Evolutionary conservation across 148 eudicot genomes (phyloP).

Genomic region (Polygonum maritimum): DNA sequence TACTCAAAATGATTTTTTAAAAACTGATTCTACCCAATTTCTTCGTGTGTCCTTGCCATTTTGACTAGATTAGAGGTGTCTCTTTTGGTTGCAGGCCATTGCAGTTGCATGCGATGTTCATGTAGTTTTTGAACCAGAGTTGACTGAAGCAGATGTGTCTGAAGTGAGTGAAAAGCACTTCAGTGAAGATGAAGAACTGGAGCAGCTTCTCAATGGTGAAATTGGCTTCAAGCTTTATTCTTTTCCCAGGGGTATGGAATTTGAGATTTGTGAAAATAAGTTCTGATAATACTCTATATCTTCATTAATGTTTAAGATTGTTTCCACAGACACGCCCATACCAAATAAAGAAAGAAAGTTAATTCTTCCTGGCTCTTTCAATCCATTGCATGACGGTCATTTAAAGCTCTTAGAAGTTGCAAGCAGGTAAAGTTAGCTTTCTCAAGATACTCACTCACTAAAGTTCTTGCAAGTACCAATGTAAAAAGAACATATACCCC

Average conservation of each 20-base stretch:
- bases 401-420: conserved; percentile 89
- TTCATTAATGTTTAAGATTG: conserved; percentile 10
- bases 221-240: conserved; percentile 76
- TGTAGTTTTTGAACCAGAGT: conserved; percentile 24
- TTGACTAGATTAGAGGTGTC: background rate
- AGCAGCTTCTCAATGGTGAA: conserved; percentile 71
- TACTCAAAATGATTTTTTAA: background rate
- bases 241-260: conserved; percentile 49
- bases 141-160: conserved; percentile 47
- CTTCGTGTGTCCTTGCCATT: background rate
- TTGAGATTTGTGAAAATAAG: background rate
- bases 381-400: conserved; percentile 94
- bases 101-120: conserved; percentile 63
- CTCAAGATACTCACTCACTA: background rate
- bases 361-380: conserved; percentile 85
- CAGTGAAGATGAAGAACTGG: conserved; percentile 68
- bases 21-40: background rate
- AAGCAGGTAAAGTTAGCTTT: conserved; percentile 35
- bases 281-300: background rate
- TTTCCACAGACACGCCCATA: conserved; percentile 37
- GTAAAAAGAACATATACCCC: background rate
- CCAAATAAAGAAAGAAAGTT: conserved; percentile 57
- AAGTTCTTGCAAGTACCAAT: background rate
- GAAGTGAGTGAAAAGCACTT: conserved; percentile 39
- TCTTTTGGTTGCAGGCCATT: conserved; percentile 44